Conservation (phyloP, 768 basidiomycete genomes). For the Termitomyces sp. region DNA sequence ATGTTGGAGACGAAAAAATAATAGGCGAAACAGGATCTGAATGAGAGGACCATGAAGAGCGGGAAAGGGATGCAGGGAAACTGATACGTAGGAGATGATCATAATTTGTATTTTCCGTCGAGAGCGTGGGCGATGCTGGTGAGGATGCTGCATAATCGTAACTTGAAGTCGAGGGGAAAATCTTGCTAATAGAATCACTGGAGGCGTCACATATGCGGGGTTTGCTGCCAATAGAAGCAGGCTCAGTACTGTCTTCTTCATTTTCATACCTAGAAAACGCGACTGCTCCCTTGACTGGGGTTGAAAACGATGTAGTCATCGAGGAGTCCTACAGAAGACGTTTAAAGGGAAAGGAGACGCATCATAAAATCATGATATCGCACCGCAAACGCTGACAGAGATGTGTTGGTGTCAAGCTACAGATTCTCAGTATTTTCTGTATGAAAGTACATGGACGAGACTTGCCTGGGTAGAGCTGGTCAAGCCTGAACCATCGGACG, state of each 20-base stretch:
- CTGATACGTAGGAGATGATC: neutral
- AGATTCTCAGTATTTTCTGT: neutral
- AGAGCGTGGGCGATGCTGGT: neutral
- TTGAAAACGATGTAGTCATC: neutral
- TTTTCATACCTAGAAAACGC: neutral
- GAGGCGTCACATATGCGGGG: constrained; percentile 6
- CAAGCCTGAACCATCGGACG: constrained; percentile 17
- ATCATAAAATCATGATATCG: neutral
- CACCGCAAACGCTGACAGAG: neutral
- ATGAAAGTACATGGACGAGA: neutral
- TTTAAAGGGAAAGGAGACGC: neutral
- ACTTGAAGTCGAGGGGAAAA: neutral
- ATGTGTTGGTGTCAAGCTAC: constrained; percentile 3
- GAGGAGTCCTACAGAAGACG: constrained; percentile 4
- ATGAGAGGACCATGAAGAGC: constrained; percentile 2
- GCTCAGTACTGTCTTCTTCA: neutral
- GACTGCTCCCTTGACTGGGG: neutral
- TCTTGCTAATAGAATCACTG: neutral
- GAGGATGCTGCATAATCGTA: neutral
- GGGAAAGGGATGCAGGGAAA: constrained; percentile 1
- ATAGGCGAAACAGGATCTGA: constrained; percentile 11
- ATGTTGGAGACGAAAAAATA: constrained; percentile 22
- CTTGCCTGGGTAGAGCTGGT: constrained; percentile 16
- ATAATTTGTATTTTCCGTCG: neutral
- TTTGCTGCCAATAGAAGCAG: neutral